Evolutionary conservation across 352 stramenopile genomes (phyloP).

Genomic region (Pythium dissotocum): DNA sequence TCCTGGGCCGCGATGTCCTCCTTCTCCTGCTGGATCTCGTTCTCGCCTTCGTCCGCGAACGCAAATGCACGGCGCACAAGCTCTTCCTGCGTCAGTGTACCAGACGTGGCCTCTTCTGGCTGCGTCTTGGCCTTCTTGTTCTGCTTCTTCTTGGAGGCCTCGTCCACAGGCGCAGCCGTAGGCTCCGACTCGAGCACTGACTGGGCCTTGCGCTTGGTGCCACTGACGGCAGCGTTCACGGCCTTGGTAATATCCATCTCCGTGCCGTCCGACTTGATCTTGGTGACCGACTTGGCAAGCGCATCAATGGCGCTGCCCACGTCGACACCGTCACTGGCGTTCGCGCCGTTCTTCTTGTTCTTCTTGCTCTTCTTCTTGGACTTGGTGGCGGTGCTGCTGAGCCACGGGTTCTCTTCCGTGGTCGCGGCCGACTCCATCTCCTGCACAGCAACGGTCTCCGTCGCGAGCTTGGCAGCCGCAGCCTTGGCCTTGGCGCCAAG

Average conservation of each 20-base stretch:
- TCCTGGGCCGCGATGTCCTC: slow-evolving; percentile 66
- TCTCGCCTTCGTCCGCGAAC: slow-evolving; percentile 87
- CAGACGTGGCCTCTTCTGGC: slow-evolving; percentile 24
- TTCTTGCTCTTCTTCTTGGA: slow-evolving; percentile 71
- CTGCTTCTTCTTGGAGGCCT: slow-evolving; percentile 30
- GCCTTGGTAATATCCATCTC: slow-evolving; percentile 29
- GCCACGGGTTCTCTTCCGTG: slow-evolving; percentile 72
- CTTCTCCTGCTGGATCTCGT: slow-evolving; percentile 95
- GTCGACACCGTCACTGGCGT: slow-evolving; percentile 35
- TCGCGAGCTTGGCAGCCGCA: slow-evolving; percentile 16
- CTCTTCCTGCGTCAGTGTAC: slow-evolving; percentile 83
- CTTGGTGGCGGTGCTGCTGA: slow-evolving; percentile 51
- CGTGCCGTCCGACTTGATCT: slow-evolving; percentile 1
- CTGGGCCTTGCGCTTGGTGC: slow-evolving; percentile 59
- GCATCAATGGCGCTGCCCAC: slow-evolving; percentile 66
- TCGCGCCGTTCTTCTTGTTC: slow-evolving; percentile 31
- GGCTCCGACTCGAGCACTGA: slow-evolving; percentile 23
- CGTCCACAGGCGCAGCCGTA: slow-evolving; percentile 18
- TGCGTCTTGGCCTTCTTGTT: slow-evolving; percentile 43
- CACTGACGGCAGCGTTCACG: slow-evolving; percentile 16
- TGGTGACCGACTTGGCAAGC: slow-evolving; percentile 48
- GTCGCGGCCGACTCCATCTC: slow-evolving; percentile 1
- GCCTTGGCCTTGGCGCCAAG: slow-evolving; percentile 30
- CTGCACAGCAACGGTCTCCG: slow-evolving; percentile 4
- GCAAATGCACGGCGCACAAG: slow-evolving; percentile 96